These are phyloP conservation scores for Flaveria brownii DNA, from an alignment of 129 eudicot genomes.

Conservation along the genomic window DNA sequence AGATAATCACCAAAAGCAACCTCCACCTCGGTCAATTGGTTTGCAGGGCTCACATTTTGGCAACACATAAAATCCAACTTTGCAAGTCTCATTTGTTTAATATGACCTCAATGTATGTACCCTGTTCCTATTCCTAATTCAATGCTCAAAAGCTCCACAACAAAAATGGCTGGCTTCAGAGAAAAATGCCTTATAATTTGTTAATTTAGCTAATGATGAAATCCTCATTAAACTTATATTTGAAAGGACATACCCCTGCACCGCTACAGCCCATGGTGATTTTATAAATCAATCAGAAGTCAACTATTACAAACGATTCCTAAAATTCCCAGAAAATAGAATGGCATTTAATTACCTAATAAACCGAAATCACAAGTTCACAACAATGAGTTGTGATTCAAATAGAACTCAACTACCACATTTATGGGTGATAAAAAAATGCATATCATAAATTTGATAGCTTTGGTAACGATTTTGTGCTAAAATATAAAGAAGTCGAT, in stretches of 20 bases:
- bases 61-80: background rate
- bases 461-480: background rate
- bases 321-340: background rate
- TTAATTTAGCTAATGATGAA: conserved; percentile 7
- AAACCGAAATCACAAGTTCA: background rate
- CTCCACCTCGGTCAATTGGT: background rate
- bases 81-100: background rate
- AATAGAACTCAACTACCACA: background rate
- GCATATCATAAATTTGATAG: too few relatives aligned
- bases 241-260: background rate
- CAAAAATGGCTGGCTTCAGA: background rate
- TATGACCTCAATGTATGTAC: background rate
- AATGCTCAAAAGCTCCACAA: background rate
- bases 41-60: background rate
- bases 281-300: background rate
- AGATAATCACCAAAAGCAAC: background rate
- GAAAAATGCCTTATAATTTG: background rate
- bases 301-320: conserved; percentile 4
- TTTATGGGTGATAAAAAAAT: background rate
- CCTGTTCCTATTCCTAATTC: background rate
- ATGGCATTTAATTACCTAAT: conserved; percentile 1
- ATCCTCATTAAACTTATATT: background rate
- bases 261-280: background rate
- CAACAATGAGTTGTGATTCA: conserved; percentile 1
- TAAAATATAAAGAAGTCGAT: background rate